phyloP scores from a whole-genome alignment of 495 filamentous ascomycete species.

The Platismatia glauca region DNA sequence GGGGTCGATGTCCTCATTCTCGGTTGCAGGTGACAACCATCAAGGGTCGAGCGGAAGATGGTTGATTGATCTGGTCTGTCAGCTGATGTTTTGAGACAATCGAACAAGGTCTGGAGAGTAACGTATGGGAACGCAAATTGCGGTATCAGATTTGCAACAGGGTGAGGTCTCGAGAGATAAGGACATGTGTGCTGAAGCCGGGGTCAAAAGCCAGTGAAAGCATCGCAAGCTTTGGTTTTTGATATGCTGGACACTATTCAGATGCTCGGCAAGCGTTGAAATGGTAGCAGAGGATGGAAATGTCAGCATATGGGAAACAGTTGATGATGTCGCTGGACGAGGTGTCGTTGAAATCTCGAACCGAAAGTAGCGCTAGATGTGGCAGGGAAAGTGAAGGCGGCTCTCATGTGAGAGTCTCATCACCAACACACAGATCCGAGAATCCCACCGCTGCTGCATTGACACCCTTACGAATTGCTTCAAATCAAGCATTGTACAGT shows the following conservation, averaged over 20 bases:
- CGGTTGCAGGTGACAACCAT: background rate
- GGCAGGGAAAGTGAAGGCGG: slow-evolving; percentile 17
- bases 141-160: slow-evolving; percentile 1
- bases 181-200: background rate
- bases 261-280: background rate
- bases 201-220: background rate
- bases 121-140: background rate
- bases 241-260: no score
- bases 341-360: slow-evolving; percentile 19
- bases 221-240: background rate
- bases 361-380: slow-evolving; percentile 20
- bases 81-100: background rate
- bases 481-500: background rate
- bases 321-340: slow-evolving; percentile 6
- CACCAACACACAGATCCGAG: slow-evolving; percentile 9
- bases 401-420: no score
- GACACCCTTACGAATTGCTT: background rate
- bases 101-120: background rate
- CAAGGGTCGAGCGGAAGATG: background rate
- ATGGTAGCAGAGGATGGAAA: background rate
- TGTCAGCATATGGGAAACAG: background rate
- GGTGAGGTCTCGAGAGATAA: background rate
- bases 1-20: background rate
- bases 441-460: background rate
- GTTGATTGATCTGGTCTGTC: background rate